Percentiles rank a stretch among this genome's conserved stretches.
Evolutionary conservation across 2,329 filamentous ascomycete species (phyloP).

Genomic region (Huntiella abstrusa): DNA sequence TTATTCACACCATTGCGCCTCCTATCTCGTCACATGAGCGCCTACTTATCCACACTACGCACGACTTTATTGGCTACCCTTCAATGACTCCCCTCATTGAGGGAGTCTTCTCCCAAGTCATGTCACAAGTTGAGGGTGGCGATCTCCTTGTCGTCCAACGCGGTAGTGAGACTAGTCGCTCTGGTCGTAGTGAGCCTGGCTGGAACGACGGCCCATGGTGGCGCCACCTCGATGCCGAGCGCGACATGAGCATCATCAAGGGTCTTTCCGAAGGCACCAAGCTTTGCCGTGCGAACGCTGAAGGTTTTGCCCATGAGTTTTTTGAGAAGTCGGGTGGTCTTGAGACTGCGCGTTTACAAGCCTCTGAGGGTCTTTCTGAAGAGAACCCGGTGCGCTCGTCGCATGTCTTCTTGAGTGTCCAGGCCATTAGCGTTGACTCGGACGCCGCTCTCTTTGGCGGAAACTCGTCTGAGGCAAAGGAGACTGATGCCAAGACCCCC

Average conservation of each 20-base stretch:
- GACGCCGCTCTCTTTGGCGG: slow-evolving; percentile 48
- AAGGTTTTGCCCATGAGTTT: slow-evolving; percentile 73
- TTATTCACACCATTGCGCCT: slow-evolving; percentile 86
- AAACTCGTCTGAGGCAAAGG: slow-evolving; percentile 31
- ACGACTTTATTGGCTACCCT: slow-evolving; percentile 87
- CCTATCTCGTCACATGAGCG: slow-evolving; percentile 95
- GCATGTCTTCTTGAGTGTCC: slow-evolving; percentile 89
- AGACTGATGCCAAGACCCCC: slow-evolving; percentile 23
- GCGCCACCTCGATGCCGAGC: slow-evolving; percentile 49
- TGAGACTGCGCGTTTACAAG: slow-evolving; percentile 60
- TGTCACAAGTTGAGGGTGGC: slow-evolving; percentile 97
- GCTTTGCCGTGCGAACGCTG: slow-evolving; percentile 72
- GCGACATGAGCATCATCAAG: slow-evolving; percentile 62
- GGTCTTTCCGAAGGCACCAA: slow-evolving; percentile 78
- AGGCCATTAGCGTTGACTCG: slow-evolving; percentile 53
- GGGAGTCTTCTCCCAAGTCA: slow-evolving; percentile 79
- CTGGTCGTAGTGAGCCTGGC: slow-evolving; percentile 39
- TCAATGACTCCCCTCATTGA: slow-evolving; percentile 87
- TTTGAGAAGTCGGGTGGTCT: slow-evolving; percentile 62
- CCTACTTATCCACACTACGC: slow-evolving; percentile 90
- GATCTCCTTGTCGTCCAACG: slow-evolving; percentile 88
- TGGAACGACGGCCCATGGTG: slow-evolving; percentile 98
- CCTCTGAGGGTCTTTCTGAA: slow-evolving; percentile 61
- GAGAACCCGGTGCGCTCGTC: slow-evolving; percentile 79
- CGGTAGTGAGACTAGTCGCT: slow-evolving; percentile 61